phyloP scores from a whole-genome alignment of 2,329 filamentous ascomycete genomes.

The Cladobotryum mycophilum region DNA sequence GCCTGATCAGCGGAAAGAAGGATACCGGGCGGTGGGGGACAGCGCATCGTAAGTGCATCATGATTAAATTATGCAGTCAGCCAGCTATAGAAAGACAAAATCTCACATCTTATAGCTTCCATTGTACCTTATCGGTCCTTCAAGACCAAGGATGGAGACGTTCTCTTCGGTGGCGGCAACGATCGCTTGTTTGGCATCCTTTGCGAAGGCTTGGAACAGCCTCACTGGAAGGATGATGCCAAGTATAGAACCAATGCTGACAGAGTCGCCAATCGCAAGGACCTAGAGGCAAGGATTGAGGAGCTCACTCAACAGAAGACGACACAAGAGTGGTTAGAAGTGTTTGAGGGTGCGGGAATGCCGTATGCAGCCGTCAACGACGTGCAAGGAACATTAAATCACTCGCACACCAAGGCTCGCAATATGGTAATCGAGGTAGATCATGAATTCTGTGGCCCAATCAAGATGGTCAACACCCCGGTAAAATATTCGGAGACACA shows the following conservation, averaged over 20 bases:
- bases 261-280: conserved; percentile 63
- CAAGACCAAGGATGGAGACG: conserved; percentile 62
- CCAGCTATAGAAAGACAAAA: too few species aligned
- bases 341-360: conserved; percentile 87
- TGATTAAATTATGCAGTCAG: too few species aligned
- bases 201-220: conserved; percentile 51
- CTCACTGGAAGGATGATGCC: conserved; percentile 58
- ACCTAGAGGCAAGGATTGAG: conserved; percentile 76
- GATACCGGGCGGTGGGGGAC: conserved; percentile 93
- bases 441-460: conserved; percentile 73
- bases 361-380: conserved; percentile 93
- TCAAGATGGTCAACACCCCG: conserved; percentile 89
- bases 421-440: conserved; percentile 87
- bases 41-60: conserved; percentile 65
- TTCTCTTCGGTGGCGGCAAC: conserved; percentile 68
- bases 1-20: conserved; percentile 77
- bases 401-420: conserved; percentile 77
- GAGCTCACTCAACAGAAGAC: conserved; percentile 66
- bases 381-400: conserved; percentile 74
- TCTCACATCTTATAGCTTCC: conserved; percentile 48
- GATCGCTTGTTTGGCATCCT: conserved; percentile 62
- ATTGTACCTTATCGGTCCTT: conserved; percentile 95
- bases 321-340: conserved; percentile 78
- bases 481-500: conserved; percentile 86
- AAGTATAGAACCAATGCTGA: conserved; percentile 56